Conservation (phyloP, 805 yeast species). For the Myxozyma melibiosi region DNA sequence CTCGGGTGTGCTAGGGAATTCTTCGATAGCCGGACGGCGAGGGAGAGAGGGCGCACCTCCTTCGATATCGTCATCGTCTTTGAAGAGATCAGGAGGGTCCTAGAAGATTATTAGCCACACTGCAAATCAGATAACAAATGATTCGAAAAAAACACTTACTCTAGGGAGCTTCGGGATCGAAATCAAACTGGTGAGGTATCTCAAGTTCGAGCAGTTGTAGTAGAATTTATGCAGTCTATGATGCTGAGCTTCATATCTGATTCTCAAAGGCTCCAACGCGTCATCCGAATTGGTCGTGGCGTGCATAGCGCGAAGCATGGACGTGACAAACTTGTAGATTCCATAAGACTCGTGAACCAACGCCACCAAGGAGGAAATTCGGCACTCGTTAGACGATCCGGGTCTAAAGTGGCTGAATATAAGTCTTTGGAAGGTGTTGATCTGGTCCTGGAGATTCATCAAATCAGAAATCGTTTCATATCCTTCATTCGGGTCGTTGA, state of each 20-base stretch:
- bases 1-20: conserved; percentile 38
- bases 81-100: conserved; percentile 61
- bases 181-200: conserved; percentile 76
- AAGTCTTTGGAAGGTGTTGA: conserved; percentile 75
- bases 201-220: conserved; percentile 84
- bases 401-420: conserved; percentile 71
- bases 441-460: conserved; percentile 80
- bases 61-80: conserved; percentile 46
- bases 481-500: conserved; percentile 94
- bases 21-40: conserved; percentile 43
- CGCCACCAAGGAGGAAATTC: conserved; percentile 85
- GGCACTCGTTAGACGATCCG: conserved; percentile 66
- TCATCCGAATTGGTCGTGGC: conserved; percentile 72
- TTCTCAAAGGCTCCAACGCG: conserved; percentile 72
- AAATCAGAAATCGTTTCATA: conserved; percentile 78
- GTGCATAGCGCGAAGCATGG: conserved; percentile 89
- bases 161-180: conserved; percentile 69
- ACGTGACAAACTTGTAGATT: conserved; percentile 81
- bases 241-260: conserved; percentile 71
- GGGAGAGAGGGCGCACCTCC: conserved; percentile 45
- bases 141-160: too few relatives aligned
- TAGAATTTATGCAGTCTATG: conserved; percentile 75
- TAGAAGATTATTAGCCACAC: conserved; percentile 8
- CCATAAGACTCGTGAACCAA: conserved; percentile 90
- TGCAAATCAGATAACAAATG: neutral